Conservation (phyloP, 73 alveolate genomes). For the Paramecium caudatum region DNA sequence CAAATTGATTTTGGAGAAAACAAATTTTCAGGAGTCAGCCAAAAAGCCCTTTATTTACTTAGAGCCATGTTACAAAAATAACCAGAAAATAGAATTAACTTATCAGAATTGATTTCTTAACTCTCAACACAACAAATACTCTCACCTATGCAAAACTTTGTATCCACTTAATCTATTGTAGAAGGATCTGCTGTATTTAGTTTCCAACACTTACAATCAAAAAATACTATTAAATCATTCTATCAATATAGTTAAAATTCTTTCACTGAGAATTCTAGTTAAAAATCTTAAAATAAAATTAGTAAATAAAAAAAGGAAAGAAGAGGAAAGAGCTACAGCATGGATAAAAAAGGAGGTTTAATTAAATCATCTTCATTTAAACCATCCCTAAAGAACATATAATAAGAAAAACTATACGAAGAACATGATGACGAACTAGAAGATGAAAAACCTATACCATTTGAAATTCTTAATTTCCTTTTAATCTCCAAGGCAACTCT, state of each 20-base stretch:
- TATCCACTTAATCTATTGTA: not conserved
- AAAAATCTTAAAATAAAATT: not conserved
- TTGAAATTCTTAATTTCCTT: conserved; percentile 4
- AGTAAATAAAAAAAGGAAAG: not conserved
- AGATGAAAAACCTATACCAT: not conserved
- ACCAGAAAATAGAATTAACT: conserved; percentile 9
- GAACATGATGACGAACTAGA: not conserved
- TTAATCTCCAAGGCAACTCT: not conserved
- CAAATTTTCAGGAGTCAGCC: not conserved
- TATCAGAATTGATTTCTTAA: not conserved
- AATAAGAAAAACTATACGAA: not conserved
- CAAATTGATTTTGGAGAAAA: conserved; percentile 2
- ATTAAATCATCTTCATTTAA: conserved; percentile 15
- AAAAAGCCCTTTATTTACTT: not conserved
- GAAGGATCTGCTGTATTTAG: conserved; percentile 20
- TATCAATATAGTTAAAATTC: conserved; percentile 7
- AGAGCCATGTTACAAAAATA: not conserved
- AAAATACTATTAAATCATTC: conserved; percentile 45
- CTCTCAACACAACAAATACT: not conserved
- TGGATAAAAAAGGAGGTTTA: conserved; percentile 10
- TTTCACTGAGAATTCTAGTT: conserved; percentile 15
- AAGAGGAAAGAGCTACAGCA: conserved; percentile 2
- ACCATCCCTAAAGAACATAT: conserved; percentile 26
- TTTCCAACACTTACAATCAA: conserved; percentile 20
- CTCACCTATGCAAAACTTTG: not conserved